Conservation (phyloP, 2,329 filamentous ascomycete species). For the Scleromitrula shiraiana region DNA sequence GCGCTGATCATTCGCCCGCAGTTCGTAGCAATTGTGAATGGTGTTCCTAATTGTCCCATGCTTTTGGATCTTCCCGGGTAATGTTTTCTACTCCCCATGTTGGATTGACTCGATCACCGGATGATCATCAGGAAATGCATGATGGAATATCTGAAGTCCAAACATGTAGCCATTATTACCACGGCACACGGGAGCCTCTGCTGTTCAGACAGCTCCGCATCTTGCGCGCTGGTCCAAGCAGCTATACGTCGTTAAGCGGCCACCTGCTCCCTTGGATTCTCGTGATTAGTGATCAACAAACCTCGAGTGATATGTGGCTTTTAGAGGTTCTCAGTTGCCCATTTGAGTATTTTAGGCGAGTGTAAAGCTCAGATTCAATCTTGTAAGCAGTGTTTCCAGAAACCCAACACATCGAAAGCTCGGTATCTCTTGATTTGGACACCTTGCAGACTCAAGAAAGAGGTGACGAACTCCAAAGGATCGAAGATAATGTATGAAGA, state of each 20-base stretch:
- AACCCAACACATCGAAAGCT: neutral
- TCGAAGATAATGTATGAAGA: slow-evolving; percentile 44
- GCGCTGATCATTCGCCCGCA: neutral
- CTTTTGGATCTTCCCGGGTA: slow-evolving; percentile 37
- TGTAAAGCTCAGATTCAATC: neutral
- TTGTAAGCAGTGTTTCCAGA: neutral
- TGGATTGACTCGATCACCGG: slow-evolving; percentile 34
- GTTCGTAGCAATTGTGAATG: neutral
- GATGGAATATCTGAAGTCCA: slow-evolving; percentile 22
- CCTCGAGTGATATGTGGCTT: slow-evolving; percentile 30
- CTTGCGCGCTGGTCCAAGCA: slow-evolving; percentile 41
- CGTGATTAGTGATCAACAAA: slow-evolving; percentile 29
- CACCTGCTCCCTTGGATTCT: slow-evolving; percentile 37
- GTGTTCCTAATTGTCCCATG: slow-evolving; percentile 26
- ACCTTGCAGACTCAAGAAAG: neutral
- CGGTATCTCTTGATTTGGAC: neutral
- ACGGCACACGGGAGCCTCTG: slow-evolving; percentile 26
- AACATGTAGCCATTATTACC: slow-evolving; percentile 24
- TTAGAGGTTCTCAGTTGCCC: neutral
- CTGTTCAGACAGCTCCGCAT: slow-evolving; percentile 28
- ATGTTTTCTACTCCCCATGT: slow-evolving; percentile 36
- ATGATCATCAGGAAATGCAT: slow-evolving; percentile 16
- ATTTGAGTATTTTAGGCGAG: neutral
- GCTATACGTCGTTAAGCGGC: slow-evolving; percentile 50
- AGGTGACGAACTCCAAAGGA: slow-evolving; percentile 26